phyloP scores from a whole-genome alignment of 1,284 basidiomycete genomes.

The Ganoderma multipileum region DNA sequence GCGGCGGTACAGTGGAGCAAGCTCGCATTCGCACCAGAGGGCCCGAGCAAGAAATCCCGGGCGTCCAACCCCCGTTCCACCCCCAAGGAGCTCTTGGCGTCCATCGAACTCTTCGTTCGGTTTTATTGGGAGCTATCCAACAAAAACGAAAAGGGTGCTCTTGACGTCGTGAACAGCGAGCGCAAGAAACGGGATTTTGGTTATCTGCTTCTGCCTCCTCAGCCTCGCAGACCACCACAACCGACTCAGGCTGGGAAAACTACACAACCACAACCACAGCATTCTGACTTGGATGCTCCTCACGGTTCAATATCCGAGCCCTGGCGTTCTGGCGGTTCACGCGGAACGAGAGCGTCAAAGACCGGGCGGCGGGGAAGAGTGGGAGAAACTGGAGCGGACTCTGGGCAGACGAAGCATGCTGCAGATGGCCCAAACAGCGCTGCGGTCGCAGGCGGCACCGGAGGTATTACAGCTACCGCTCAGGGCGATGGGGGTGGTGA shows the following conservation, averaged over 20 bases:
- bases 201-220: neutral
- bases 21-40: conserved; percentile 28
- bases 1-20: conserved; percentile 34
- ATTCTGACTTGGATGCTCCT: neutral
- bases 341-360: neutral
- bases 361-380: neutral
- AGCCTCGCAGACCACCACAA: neutral
- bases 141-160: conserved; percentile 8
- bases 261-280: neutral
- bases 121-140: conserved; percentile 38
- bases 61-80: neutral
- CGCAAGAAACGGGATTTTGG: conserved; percentile 19
- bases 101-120: conserved; percentile 32
- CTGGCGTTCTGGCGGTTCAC: neutral
- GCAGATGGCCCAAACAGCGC: neutral
- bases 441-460: neutral
- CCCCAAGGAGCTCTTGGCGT: neutral
- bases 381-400: too few relatives aligned
- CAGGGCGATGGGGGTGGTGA: neutral
- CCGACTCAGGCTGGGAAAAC: neutral
- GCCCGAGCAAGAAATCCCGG: neutral
- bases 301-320: neutral
- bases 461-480: neutral
- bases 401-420: neutral
- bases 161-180: conserved; percentile 14